These are phyloP conservation scores for Candida pseudocylindracea DNA, from an alignment of 1,139 yeast species.

Conservation along the genomic window DNA sequence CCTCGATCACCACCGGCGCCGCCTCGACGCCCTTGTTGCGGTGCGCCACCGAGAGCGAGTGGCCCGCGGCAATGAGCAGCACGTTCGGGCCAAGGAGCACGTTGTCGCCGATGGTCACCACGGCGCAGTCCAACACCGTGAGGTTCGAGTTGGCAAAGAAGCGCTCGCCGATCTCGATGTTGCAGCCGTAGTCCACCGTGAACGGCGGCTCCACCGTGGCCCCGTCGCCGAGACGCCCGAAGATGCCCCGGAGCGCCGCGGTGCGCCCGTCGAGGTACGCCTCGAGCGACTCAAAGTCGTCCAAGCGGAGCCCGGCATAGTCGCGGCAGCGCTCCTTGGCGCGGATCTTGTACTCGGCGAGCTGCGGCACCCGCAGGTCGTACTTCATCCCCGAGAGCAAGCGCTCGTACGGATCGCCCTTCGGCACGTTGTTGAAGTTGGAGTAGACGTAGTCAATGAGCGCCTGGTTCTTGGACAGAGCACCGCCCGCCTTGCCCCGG, in stretches of 20 bases:
- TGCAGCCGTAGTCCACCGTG: conserved; percentile 35
- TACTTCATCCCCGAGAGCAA: conserved; percentile 16
- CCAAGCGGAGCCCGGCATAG: conserved; percentile 15
- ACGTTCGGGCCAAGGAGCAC: conserved; percentile 47
- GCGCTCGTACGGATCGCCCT: conserved; percentile 17
- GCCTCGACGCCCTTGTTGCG: conserved; percentile 28
- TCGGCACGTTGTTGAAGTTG: conserved; percentile 19
- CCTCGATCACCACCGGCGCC: conserved; percentile 31
- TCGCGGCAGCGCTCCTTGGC: conserved; percentile 15
- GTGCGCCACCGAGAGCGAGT: conserved; percentile 27
- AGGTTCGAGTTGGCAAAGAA: conserved; percentile 32
- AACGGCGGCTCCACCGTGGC: conserved; percentile 29
- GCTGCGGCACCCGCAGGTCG: conserved; percentile 11
- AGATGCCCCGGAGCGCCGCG: conserved; percentile 13
- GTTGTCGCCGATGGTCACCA: conserved; percentile 37
- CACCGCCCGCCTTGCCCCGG: too few relatives aligned
- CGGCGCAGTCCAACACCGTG: conserved; percentile 34
- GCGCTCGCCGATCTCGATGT: conserved; percentile 22
- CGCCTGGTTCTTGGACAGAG: conserved; percentile 10
- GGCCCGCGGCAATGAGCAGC: conserved; percentile 37
- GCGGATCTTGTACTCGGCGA: conserved; percentile 7
- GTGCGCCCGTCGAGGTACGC: conserved; percentile 11
- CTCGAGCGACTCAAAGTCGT: conserved; percentile 9
- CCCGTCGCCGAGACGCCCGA: conserved; percentile 20
- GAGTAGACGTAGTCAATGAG: conserved; percentile 18